Conservation (phyloP, 352 stramenopile genomes). For the Phytophthora pistaciae region DNA sequence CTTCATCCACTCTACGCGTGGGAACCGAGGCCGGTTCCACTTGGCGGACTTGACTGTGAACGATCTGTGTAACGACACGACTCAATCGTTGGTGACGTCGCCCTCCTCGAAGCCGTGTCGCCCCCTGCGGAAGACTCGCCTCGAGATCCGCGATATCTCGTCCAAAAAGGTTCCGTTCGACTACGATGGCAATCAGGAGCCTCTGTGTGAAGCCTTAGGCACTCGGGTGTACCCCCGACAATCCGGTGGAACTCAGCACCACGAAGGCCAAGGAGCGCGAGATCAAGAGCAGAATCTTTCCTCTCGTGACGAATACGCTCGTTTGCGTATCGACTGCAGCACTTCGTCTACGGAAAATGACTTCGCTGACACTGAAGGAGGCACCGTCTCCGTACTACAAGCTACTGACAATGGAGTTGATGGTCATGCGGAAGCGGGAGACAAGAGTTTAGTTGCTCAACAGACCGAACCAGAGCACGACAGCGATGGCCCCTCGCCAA, state of each 20-base stretch:
- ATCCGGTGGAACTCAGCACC: neutral
- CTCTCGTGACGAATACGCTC: conserved; percentile 4
- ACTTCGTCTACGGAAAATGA: conserved; percentile 12
- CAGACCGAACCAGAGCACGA: conserved; percentile 53
- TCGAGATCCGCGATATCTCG: conserved; percentile 76
- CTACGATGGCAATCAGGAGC: conserved; percentile 58
- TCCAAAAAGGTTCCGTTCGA: conserved; percentile 73
- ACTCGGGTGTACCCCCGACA: conserved; percentile 17
- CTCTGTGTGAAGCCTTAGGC: conserved; percentile 56
- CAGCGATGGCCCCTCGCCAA: conserved; percentile 22
- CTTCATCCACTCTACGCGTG: conserved; percentile 58
- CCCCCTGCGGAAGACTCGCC: conserved; percentile 54
- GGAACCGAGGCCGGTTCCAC: conserved; percentile 11
- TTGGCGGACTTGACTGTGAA: conserved; percentile 67
- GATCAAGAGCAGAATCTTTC: conserved; percentile 6
- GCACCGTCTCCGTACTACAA: neutral
- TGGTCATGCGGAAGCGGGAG: neutral
- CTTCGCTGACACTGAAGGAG: conserved; percentile 2
- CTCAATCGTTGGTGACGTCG: conserved; percentile 44
- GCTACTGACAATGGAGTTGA: neutral
- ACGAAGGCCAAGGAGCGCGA: conserved; percentile 6
- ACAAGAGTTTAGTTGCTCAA: conserved; percentile 15
- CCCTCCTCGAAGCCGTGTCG: conserved; percentile 55
- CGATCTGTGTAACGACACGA: conserved; percentile 63
- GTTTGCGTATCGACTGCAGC: conserved; percentile 24